Evolutionary conservation across 164 flowering plant species (phyloP), one percentile per base, ranked within the genome.

Genomic region (Brasenia schreberi): DNA sequence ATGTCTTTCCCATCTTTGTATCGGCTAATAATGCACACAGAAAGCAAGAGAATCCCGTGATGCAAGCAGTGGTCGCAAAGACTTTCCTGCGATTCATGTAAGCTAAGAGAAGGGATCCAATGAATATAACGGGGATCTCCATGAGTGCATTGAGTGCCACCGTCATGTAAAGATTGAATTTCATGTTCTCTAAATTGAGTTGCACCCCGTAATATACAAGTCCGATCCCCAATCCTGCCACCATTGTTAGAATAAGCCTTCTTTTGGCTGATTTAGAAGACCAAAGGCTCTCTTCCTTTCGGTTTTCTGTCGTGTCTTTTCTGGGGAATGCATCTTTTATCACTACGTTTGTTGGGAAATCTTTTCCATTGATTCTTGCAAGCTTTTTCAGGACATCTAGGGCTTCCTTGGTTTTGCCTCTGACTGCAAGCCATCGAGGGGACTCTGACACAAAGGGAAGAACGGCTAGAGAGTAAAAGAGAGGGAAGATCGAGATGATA

Each of bases 131-230:
- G 2, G 93, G 90, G 23, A 87, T 80, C 67, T 85, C 90, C 82
- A 81, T 79, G 27, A 83, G 0, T 0, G 86, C 87, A 18, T 83
- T 87, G 23, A 84, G 66, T 2, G 78, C 82, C 7, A 83, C 86
- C 0, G 84, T 75, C 73, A 73, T 78, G 78, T 85, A 87, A 56
- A 84, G 79, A 64, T 79, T 75, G 68, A 83, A 85, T 56, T 75
- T 74, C 11, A 83, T 66, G 75, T 87, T 84, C 62, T 81, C 90
- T 0, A 83, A 83, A 14, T 85, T 84, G 0, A 85, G 75, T 59
- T 83, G 87, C 0, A 85, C 63, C 0, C 88, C 93, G 27, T 84
- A 87, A 65, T 85, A 87, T 19, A 85, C 84, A 61, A 83, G 78
- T 60, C 90, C 90, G 11, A 82, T 73, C 42, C 82, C 88, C 60